Conservation (phyloP, 148 eudicot species). For the Dianthus caryophyllus region DNA sequence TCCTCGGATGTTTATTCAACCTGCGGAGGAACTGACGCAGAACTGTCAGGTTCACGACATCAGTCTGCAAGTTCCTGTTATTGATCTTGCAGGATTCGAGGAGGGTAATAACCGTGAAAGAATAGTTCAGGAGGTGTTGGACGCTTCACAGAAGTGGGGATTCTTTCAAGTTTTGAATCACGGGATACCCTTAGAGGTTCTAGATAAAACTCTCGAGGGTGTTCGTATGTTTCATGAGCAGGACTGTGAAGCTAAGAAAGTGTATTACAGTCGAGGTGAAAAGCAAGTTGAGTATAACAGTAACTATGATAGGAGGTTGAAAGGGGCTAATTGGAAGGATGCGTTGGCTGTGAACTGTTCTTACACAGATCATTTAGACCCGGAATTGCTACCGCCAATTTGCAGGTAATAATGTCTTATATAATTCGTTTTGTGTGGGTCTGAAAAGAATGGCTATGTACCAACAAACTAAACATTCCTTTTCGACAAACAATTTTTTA, state of each 20-base stretch:
- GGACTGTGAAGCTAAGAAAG: conserved; percentile 31
- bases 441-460: too few species aligned
- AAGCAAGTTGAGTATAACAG: conserved; percentile 8
- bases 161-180: conserved; percentile 37
- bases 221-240: conserved; percentile 33
- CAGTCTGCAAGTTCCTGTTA: conserved; percentile 21
- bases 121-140: conserved; percentile 19
- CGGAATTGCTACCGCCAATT: conserved; percentile 30
- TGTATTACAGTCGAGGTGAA: conserved; percentile 27
- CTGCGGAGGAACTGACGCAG: background rate
- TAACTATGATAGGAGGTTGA: conserved; percentile 7
- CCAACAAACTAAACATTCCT: too few species aligned
- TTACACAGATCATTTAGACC: conserved; percentile 25
- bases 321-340: conserved; percentile 40
- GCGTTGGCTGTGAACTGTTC: conserved; percentile 20
- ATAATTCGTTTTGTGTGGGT: too few species aligned
- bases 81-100: conserved; percentile 17
- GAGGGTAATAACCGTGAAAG: background rate
- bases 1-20: conserved; percentile 15
- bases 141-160: conserved; percentile 34
- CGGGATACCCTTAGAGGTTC: conserved; percentile 22
- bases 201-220: conserved; percentile 25
- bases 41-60: background rate
- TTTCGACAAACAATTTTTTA: too few species aligned
- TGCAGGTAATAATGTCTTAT: conserved; percentile 41